Evolutionary conservation across 768 basidiomycete genomes (phyloP).

Genomic region (Macrolepiota albuminosa): DNA sequence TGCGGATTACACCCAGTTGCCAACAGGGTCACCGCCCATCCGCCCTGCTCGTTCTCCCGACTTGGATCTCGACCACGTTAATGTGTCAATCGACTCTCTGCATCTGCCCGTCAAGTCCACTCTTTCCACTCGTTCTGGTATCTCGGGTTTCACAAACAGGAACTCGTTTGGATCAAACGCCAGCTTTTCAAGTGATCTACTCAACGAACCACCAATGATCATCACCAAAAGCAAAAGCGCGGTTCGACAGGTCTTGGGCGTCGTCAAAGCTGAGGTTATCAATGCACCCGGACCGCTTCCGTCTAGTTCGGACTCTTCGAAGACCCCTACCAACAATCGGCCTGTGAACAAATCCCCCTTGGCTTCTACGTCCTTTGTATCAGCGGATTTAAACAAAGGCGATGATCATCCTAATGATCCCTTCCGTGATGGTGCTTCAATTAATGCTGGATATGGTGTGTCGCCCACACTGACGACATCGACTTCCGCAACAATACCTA

Average conservation of each 20-base stretch:
- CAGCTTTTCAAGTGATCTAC: constrained; percentile 73
- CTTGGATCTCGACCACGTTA: constrained; percentile 57
- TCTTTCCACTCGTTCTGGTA: constrained; percentile 49
- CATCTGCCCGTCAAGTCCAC: constrained; percentile 32
- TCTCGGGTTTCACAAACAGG: constrained; percentile 49
- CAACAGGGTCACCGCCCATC: constrained; percentile 39
- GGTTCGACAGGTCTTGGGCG: constrained; percentile 69
- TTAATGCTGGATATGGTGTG: constrained; percentile 25
- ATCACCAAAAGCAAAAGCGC: constrained; percentile 62
- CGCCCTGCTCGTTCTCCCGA: constrained; percentile 59
- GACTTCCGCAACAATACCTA: constrained; percentile 32
- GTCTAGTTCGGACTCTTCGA: constrained; percentile 35
- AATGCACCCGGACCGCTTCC: constrained; percentile 45
- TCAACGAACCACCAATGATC: constrained; percentile 79
- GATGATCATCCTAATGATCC: constrained; percentile 60
- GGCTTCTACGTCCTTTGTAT: constrained; percentile 67
- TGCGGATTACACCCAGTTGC: constrained; percentile 23
- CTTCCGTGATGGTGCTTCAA: constrained; percentile 56
- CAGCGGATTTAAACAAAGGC: constrained; percentile 49
- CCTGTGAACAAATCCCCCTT: constrained; percentile 60
- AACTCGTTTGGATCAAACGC: constrained; percentile 72
- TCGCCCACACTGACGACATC: constrained; percentile 37
- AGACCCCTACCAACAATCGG: constrained; percentile 35
- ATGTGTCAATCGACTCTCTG: constrained; percentile 52
- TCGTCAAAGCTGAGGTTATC: constrained; percentile 77